phyloP scores from a whole-genome alignment of 2,329 filamentous ascomycete genomes.

The Didymella segeticola region DNA sequence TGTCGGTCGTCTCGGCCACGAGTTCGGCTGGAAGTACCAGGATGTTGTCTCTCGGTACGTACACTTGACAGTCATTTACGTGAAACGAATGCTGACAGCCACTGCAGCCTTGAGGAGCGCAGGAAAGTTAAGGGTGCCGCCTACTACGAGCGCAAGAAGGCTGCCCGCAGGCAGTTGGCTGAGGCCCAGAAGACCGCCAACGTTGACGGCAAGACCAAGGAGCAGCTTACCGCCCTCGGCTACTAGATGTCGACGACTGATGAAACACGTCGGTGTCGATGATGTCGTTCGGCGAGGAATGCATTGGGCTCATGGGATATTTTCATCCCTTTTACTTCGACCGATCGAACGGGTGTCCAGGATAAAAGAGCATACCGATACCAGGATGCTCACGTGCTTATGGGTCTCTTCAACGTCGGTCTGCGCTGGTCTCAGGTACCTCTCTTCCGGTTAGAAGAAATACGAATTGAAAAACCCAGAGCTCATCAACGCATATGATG shows the following conservation, averaged over 20 bases:
- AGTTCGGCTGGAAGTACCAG: slow-evolving; percentile 99
- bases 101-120: slow-evolving; percentile 90
- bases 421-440: slow-evolving; percentile 45
- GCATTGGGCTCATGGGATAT: slow-evolving; percentile 49
- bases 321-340: slow-evolving; percentile 49
- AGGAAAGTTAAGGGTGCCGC: slow-evolving; percentile 99
- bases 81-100: slow-evolving; percentile 26
- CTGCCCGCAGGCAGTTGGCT: slow-evolving; percentile 84
- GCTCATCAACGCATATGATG: slow-evolving; percentile 45
- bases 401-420: slow-evolving; percentile 49
- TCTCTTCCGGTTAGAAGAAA: slow-evolving; percentile 48
- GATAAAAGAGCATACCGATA: slow-evolving; percentile 48
- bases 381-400: slow-evolving; percentile 48
- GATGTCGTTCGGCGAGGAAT: slow-evolving; percentile 46
- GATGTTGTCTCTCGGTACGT: slow-evolving; percentile 97
- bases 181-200: slow-evolving; percentile 92
- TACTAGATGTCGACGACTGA: slow-evolving; percentile 70
- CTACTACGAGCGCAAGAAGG: slow-evolving; percentile 99
- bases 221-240: slow-evolving; percentile 87
- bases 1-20: slow-evolving; percentile 94
- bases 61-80: background rate
- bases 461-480: slow-evolving; percentile 48
- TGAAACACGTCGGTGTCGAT: slow-evolving; percentile 39
- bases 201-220: slow-evolving; percentile 84
- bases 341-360: slow-evolving; percentile 47